Conservation (phyloP, 2,329 filamentous ascomycete genomes). For the Pseudocercospora eumusae region DNA sequence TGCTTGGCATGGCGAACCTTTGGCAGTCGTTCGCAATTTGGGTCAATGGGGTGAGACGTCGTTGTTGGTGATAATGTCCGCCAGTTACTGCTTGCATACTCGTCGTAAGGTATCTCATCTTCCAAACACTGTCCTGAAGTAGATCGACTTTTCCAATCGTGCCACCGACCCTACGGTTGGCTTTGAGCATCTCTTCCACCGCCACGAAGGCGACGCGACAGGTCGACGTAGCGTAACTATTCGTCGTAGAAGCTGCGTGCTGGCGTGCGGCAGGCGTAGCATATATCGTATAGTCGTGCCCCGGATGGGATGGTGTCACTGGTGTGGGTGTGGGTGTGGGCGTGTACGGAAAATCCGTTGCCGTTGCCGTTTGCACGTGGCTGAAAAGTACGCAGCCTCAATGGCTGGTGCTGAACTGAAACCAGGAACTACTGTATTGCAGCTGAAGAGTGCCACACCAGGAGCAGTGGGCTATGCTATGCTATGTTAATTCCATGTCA, state of each 20-base stretch:
- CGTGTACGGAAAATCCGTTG: background rate
- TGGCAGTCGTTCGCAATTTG: background rate
- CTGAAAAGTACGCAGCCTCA: background rate
- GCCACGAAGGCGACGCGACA: no score
- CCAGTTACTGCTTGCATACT: background rate
- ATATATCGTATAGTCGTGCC: conserved; percentile 29
- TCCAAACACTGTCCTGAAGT: background rate
- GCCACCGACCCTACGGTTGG: background rate
- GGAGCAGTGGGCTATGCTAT: no score
- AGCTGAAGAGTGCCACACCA: background rate
- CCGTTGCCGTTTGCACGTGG: background rate
- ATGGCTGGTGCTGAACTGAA: no score
- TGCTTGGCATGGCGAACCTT: background rate
- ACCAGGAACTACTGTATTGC: background rate
- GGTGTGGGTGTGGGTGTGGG: no score
- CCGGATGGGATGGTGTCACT: no score
- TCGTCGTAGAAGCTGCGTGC: no score
- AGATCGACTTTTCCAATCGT: background rate
- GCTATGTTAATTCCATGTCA: background rate
- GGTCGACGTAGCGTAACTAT: no score
- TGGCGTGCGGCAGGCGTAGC: no score
- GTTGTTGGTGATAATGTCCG: background rate
- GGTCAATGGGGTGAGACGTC: no score
- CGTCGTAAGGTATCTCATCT: no score
- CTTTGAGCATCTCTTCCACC: background rate